Evolutionary conservation across 1,139 yeast species (phyloP), one percentile per base, ranked within the genome.

Genomic region (Hyphopichia pseudoburtonii): DNA sequence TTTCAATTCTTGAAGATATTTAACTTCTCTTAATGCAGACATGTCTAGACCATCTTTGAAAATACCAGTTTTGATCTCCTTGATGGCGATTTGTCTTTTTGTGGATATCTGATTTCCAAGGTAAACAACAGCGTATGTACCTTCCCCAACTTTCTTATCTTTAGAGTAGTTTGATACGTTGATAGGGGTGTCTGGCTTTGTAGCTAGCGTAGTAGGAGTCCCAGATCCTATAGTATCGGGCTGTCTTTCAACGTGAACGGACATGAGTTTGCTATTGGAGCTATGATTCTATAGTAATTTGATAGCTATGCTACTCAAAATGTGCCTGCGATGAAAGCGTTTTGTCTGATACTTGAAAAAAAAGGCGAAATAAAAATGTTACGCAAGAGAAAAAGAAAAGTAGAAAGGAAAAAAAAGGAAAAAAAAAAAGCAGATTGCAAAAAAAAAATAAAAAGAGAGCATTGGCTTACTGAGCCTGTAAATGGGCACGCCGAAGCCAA

Each of bases 81-180:
- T 94, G 46, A 94, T 84, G 48, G 99, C 99, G 26, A 92, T 83
- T 39, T 73, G 71, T 37, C 92, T 64, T 14, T 68, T 64, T 9
- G 82, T 72, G 28, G 78, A 63, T 17, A 75, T 51, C 49, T 81
- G 83, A 40, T 74, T 76, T 1, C 96, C 97, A 14, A 92, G 72
- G 54, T 86, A 92, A 2, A 94, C 99, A 41, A 90, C 95, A 32
- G 98, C 99, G 70, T 92, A 94, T 1, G 99, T 94, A 64, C 99
- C 99, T 66, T 94, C 99, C 56, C 98, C 98, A 19, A 92, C 97
- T 58, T 90, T 90, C 49, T 78, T 80, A 42, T 87, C 95, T 60
- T 70, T 72, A 28, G 74, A 60, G 49, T 72, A 72, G 37, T 56
- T 57, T 6, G 12, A 29, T 3, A 34, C 36, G 17, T 24, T 29